These are phyloP conservation scores for Aspergillus pseudoterreus DNA, from an alignment of 2,329 filamentous ascomycete genomes.

Conservation along the genomic window DNA sequence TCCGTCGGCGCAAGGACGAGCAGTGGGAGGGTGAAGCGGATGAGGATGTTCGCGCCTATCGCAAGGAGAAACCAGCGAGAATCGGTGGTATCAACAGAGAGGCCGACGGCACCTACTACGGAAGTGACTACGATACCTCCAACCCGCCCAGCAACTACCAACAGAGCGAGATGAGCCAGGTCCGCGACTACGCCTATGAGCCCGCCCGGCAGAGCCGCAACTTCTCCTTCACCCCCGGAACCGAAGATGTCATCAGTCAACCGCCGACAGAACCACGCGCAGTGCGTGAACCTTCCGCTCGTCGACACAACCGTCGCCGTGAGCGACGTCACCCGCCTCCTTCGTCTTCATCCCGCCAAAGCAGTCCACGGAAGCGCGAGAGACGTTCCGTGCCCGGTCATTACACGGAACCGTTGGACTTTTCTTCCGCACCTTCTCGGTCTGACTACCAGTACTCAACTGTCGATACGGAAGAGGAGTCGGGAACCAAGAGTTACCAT, in stretches of 20 bases:
- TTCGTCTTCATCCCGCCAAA: constrained; percentile 26
- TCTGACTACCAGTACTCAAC: constrained; percentile 41
- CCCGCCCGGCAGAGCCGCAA: constrained; percentile 27
- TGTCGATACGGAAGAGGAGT: constrained; percentile 36
- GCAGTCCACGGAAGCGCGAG: constrained; percentile 35
- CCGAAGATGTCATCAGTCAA: constrained; percentile 41
- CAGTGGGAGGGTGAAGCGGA: constrained; percentile 61
- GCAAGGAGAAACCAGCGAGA: constrained; percentile 77
- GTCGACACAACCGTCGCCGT: constrained; percentile 30
- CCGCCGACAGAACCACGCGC: constrained; percentile 33
- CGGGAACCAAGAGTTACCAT: constrained; percentile 54
- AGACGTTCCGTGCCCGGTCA: constrained; percentile 34
- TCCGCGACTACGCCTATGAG: constrained; percentile 39
- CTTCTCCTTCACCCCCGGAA: constrained; percentile 50
- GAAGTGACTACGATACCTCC: constrained; percentile 65
- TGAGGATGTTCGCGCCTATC: constrained; percentile 74
- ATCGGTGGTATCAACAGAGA: constrained; percentile 86
- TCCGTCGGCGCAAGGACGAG: constrained; percentile 40
- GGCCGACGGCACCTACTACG: constrained; percentile 78
- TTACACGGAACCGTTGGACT: constrained; percentile 44
- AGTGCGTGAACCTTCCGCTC: constrained; percentile 25
- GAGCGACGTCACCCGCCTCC: constrained; percentile 24
- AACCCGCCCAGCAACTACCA: constrained; percentile 54
- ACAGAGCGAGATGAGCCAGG: constrained; percentile 47
- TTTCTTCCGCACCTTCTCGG: constrained; percentile 35